phyloP scores from a whole-genome alignment of 345 rosid species.

The Jatropha curcas region DNA sequence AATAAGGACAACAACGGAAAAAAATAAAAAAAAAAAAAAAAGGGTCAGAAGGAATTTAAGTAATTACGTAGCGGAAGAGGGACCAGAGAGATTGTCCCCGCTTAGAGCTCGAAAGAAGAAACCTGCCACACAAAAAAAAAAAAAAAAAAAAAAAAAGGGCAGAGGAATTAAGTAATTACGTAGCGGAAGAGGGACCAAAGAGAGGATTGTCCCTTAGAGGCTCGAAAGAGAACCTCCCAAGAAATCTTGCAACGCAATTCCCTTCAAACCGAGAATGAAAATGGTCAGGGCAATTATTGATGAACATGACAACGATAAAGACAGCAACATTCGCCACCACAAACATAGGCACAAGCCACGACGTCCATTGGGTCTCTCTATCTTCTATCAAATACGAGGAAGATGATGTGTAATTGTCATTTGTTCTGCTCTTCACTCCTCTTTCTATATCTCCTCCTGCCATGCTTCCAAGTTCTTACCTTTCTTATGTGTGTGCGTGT shows the following conservation, averaged over 20 bases:
- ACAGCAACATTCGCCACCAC: slow-evolving; percentile 28
- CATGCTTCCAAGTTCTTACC: slow-evolving; percentile 22
- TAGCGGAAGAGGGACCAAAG: slow-evolving; percentile 37
- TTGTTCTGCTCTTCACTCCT: slow-evolving; percentile 25
- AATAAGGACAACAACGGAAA: background rate
- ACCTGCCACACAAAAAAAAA: slow-evolving; percentile 18
- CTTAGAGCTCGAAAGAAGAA: slow-evolving; percentile 31
- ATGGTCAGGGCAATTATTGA: slow-evolving; percentile 30
- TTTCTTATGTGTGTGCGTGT: background rate
- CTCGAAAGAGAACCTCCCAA: slow-evolving; percentile 36
- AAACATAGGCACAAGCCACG: slow-evolving; percentile 34
- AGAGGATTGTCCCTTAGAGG: slow-evolving; percentile 35
- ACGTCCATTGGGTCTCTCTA: slow-evolving; percentile 37
- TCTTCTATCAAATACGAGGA: slow-evolving; percentile 44
- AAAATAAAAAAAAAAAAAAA: background rate
- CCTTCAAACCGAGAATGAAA: slow-evolving; percentile 26
- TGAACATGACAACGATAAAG: slow-evolving; percentile 24
- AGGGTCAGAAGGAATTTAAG: background rate
- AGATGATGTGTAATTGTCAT: slow-evolving; percentile 23
- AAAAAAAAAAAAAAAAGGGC: background rate
- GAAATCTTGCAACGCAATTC: slow-evolving; percentile 27
- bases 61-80: slow-evolving; percentile 34
- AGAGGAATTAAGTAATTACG: slow-evolving; percentile 11
- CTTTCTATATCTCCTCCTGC: slow-evolving; percentile 35
- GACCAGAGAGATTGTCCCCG: slow-evolving; percentile 36